Percentiles rank a stretch among this genome's conserved stretches.
These are phyloP conservation scores for Phytopythium sindhum DNA, from an alignment of 352 stramenopile species.

Conservation along the genomic window DNA sequence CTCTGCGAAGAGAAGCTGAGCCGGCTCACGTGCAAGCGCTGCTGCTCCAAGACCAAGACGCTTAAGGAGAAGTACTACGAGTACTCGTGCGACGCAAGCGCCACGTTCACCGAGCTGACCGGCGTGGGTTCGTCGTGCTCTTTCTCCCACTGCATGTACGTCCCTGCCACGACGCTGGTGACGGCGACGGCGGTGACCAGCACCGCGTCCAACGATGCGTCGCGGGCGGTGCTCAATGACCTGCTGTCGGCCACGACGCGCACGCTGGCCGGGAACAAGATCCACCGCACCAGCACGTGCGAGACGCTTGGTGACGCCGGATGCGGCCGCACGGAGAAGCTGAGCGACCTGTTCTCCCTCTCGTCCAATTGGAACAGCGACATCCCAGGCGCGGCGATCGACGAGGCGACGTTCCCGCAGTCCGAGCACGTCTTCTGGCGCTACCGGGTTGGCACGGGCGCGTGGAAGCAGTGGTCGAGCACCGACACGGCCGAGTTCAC, in stretches of 20 bases:
- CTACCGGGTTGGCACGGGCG: background rate
- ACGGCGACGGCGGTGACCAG: background rate
- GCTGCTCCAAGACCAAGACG: constrained; percentile 2
- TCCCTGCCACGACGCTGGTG: background rate
- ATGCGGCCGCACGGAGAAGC: background rate
- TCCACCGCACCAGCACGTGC: background rate
- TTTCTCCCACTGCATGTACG: background rate
- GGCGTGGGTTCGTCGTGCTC: background rate
- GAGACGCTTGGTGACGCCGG: background rate
- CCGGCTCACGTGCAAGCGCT: background rate
- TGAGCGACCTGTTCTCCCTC: background rate
- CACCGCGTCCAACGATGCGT: background rate
- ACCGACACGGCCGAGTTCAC: background rate
- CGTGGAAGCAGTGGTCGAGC: background rate
- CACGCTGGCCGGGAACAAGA: background rate
- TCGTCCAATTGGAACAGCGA: background rate
- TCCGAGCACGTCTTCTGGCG: background rate
- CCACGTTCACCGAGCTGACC: background rate
- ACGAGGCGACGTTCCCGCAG: background rate
- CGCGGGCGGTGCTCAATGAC: background rate
- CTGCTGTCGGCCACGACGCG: background rate
- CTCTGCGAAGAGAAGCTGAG: background rate
- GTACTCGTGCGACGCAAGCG: background rate
- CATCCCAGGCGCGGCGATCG: background rate
- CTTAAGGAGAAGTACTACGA: constrained; percentile 1